Percentiles rank a stretch among this genome's conserved stretches.
Evolutionary conservation across 202 grass and related monocot genomes (phyloP).

Genomic region (Zizania palustris): DNA sequence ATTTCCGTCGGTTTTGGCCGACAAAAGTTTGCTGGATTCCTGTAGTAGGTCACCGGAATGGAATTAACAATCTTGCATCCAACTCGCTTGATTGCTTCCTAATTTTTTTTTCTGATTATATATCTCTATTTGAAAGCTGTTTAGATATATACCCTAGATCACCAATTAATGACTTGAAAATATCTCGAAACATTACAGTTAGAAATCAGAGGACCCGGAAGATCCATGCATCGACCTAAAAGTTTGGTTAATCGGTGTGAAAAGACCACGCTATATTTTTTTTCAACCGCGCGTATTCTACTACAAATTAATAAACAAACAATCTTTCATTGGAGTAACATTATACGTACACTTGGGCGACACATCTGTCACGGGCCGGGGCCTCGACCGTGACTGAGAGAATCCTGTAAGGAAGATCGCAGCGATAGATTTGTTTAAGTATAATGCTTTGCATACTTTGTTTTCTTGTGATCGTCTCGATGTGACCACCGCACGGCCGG

Average conservation of each 20-base stretch:
- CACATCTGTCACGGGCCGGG: background rate
- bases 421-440: constrained; percentile 1
- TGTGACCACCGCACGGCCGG: background rate
- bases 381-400: background rate
- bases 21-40: too few species aligned
- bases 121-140: too few species aligned
- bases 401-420: background rate
- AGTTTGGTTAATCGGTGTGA: background rate
- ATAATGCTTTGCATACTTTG: background rate
- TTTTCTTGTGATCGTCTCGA: constrained; percentile 17
- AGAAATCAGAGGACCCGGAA: too few species aligned
- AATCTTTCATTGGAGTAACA: background rate
- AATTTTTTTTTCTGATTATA: too few species aligned
- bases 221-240: too few species aligned
- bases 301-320: background rate
- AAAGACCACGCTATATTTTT: background rate
- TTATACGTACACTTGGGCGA: background rate
- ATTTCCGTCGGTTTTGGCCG: too few species aligned
- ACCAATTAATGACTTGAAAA: too few species aligned
- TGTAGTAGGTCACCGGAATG: too few species aligned
- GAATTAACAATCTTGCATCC: too few species aligned
- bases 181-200: too few species aligned
- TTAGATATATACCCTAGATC: too few species aligned
- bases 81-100: too few species aligned
- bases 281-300: background rate